Conservation (phyloP, 2,329 filamentous ascomycete genomes). For the Lasiodiplodia theobromae region DNA sequence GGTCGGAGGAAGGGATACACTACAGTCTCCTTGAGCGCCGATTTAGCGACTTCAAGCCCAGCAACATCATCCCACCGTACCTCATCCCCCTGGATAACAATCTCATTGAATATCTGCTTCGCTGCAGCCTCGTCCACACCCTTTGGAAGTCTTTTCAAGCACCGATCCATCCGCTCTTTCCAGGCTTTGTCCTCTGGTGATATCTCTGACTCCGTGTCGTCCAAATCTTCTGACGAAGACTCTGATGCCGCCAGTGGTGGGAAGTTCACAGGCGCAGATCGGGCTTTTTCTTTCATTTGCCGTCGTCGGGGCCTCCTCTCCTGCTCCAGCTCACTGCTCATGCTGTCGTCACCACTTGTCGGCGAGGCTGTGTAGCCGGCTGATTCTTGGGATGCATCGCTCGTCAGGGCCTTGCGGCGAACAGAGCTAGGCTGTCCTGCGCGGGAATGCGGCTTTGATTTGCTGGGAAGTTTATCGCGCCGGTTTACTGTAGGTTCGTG, state of each 20-base stretch:
- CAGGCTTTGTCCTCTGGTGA: conserved; percentile 44
- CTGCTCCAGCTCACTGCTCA: conserved; percentile 18
- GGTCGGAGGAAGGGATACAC: conserved; percentile 96
- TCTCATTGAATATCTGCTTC: conserved; percentile 93
- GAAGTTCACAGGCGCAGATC: conserved; percentile 42
- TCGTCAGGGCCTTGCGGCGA: conserved; percentile 15
- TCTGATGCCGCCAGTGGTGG: conserved; percentile 43
- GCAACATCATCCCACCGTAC: conserved; percentile 96
- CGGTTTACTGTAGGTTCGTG: neutral
- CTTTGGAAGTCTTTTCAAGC: conserved; percentile 80
- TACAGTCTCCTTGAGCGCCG: conserved; percentile 90
- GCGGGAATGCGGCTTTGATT: neutral
- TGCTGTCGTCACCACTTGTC: conserved; percentile 24
- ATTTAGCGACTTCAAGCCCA: conserved; percentile 88
- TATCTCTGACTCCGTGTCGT: conserved; percentile 32
- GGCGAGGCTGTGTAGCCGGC: neutral
- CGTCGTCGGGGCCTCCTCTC: conserved; percentile 20
- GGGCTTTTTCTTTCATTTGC: conserved; percentile 39
- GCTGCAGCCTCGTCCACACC: conserved; percentile 84
- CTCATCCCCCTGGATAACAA: conserved; percentile 91
- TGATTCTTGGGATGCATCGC: neutral
- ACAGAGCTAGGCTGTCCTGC: neutral
- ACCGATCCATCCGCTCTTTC: conserved; percentile 41
- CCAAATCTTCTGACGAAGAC: conserved; percentile 7
- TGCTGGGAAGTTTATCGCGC: neutral